phyloP scores from a whole-genome alignment of 1,284 basidiomycete species.

The Porogramme epimiltina region DNA sequence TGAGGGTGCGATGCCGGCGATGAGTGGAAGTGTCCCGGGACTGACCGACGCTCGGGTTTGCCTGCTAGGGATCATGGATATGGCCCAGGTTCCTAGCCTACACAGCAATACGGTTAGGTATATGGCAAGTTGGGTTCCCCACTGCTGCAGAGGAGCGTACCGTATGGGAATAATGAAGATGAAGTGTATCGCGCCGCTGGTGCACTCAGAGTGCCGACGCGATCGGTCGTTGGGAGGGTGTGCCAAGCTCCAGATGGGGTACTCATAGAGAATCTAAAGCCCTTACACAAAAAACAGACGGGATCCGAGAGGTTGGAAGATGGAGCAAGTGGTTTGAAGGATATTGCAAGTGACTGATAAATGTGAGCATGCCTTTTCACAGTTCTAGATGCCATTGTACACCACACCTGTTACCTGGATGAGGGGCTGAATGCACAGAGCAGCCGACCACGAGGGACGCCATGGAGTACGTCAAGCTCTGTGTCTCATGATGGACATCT shows the following conservation, averaged over 20 bases:
- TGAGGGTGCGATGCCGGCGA: slow-evolving; percentile 45
- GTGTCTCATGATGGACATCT: slow-evolving; percentile 1
- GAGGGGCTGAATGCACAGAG: slow-evolving; percentile 83
- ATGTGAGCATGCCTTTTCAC: slow-evolving; percentile 83
- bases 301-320: slow-evolving; percentile 99
- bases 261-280: slow-evolving; percentile 87
- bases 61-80: slow-evolving; percentile 49
- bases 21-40: slow-evolving; percentile 42
- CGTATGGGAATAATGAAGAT: slow-evolving; percentile 61
- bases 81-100: slow-evolving; percentile 48
- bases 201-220: slow-evolving; percentile 45
- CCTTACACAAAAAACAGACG: slow-evolving; percentile 84
- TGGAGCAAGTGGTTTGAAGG: slow-evolving; percentile 35
- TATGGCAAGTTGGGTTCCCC: too few relatives aligned
- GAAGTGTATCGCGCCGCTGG: slow-evolving; percentile 56
- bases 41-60: slow-evolving; percentile 48
- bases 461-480: slow-evolving; percentile 77
- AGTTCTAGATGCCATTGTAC: slow-evolving; percentile 96
- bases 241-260: slow-evolving; percentile 92
- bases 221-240: slow-evolving; percentile 58
- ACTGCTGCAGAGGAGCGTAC: slow-evolving; percentile 38
- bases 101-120: not conserved
- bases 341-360: slow-evolving; percentile 8
- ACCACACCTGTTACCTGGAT: slow-evolving; percentile 87
- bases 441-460: slow-evolving; percentile 81